Percentiles rank a stretch among this genome's conserved stretches.
Evolutionary conservation across 1,139 yeast species (phyloP).

Genomic region (Hyphopichia buzzinii): DNA sequence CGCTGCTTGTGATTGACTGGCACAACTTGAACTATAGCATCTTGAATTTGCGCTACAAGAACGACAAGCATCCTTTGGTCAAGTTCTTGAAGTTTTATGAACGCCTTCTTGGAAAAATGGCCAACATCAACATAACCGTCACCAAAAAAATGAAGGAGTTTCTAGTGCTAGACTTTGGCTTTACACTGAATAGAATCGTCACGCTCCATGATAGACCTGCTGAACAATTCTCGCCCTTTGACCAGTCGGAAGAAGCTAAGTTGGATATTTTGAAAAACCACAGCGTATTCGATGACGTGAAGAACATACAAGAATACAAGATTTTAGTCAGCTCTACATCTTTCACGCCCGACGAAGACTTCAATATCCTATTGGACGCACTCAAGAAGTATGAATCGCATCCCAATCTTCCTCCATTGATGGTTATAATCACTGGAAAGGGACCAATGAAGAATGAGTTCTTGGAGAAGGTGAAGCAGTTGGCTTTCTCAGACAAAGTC

Average conservation of each 20-base stretch:
- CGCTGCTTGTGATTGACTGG: slow-evolving; percentile 85
- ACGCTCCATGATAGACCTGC: slow-evolving; percentile 79
- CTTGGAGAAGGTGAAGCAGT: slow-evolving; percentile 40
- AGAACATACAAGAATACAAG: slow-evolving; percentile 42
- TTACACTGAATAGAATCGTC: slow-evolving; percentile 31
- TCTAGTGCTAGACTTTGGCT: slow-evolving; percentile 53
- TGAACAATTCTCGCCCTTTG: slow-evolving; percentile 56
- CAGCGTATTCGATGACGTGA: slow-evolving; percentile 37
- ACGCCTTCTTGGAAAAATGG: slow-evolving; percentile 52
- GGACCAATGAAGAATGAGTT: slow-evolving; percentile 73
- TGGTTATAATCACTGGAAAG: slow-evolving; percentile 85
- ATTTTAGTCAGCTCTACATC: slow-evolving; percentile 84
- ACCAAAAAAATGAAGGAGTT: slow-evolving; percentile 70
- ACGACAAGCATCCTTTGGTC: slow-evolving; percentile 61
- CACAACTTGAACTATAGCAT: slow-evolving; percentile 91
- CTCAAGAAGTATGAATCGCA: slow-evolving; percentile 54
- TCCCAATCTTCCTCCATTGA: slow-evolving; percentile 43
- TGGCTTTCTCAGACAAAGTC: slow-evolving; percentile 47
- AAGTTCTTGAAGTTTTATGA: slow-evolving; percentile 58
- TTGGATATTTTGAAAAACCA: slow-evolving; percentile 36
- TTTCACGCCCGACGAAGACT: slow-evolving; percentile 94
- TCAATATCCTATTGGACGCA: slow-evolving; percentile 66
- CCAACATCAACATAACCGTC: slow-evolving; percentile 71
- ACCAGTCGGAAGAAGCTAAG: slow-evolving; percentile 11
- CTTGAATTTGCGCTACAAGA: slow-evolving; percentile 60